These are phyloP conservation scores for Aspergillus saccharolyticus DNA, from an alignment of 495 filamentous ascomycete species.

Conservation along the genomic window DNA sequence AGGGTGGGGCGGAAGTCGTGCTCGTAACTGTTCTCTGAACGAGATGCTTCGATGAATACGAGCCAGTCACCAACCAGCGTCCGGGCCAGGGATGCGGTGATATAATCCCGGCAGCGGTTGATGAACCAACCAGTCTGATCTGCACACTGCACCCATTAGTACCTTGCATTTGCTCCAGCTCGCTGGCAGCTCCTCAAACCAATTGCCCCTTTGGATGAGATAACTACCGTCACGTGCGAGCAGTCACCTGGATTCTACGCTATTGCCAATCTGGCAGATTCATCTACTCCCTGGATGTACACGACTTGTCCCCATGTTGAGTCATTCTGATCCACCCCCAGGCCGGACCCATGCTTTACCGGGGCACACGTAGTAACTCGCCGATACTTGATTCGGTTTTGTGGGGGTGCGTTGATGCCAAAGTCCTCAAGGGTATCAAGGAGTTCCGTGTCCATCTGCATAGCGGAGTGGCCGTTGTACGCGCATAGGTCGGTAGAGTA, in stretches of 20 bases:
- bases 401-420: slow-evolving; percentile 11
- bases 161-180: background rate
- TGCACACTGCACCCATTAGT: too few species aligned
- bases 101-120: background rate
- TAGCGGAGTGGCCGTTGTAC: background rate
- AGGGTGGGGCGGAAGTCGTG: background rate
- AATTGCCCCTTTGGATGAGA: background rate
- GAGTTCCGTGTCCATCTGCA: slow-evolving; percentile 13
- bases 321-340: background rate
- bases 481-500: slow-evolving; percentile 4
- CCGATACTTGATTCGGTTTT: slow-evolving; percentile 9
- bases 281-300: background rate
- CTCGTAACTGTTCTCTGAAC: background rate
- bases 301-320: background rate
- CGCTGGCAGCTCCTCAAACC: background rate
- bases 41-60: background rate
- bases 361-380: slow-evolving; percentile 8
- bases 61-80: background rate
- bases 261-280: background rate
- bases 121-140: background rate
- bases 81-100: background rate
- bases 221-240: background rate
- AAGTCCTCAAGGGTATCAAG: slow-evolving; percentile 12
- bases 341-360: background rate
- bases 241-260: too few species aligned